Percentiles rank a stretch among this genome's conserved stretches.
phyloP scores from a whole-genome alignment of 768 basidiomycete species.

The Calvatia gigantea region DNA sequence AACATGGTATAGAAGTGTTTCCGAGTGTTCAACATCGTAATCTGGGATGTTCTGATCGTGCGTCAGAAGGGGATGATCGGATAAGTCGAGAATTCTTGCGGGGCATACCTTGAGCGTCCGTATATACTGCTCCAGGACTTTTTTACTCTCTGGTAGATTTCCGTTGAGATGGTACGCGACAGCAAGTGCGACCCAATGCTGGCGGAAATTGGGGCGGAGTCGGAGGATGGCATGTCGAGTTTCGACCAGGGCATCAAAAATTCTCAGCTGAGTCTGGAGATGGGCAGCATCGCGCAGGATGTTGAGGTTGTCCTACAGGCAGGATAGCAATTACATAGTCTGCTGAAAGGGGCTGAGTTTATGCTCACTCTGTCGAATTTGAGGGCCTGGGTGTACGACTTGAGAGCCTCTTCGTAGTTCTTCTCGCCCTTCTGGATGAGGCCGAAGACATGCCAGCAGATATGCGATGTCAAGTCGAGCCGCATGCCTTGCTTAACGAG shows the following conservation, averaged over 20 bases:
- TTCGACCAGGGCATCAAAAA: conserved; percentile 75
- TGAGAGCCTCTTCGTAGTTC: conserved; percentile 91
- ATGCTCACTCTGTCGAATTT: conserved; percentile 79
- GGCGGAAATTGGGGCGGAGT: conserved; percentile 76
- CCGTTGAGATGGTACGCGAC: conserved; percentile 86
- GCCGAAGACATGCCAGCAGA: conserved; percentile 98
- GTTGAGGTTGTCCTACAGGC: conserved; percentile 83
- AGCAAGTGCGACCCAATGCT: conserved; percentile 88
- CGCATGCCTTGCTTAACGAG: conserved; percentile 82
- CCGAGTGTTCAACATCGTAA: conserved; percentile 81
- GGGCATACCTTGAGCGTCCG: conserved; percentile 61
- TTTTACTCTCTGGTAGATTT: conserved; percentile 64
- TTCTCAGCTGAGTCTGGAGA: conserved; percentile 83
- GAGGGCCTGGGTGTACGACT: conserved; percentile 88
- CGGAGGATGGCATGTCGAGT: conserved; percentile 79
- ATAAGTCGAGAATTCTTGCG: background rate
- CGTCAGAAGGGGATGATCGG: background rate
- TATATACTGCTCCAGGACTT: conserved; percentile 71
- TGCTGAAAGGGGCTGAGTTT: background rate
- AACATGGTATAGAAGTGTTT: conserved; percentile 77
- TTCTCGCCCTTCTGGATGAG: conserved; percentile 93
- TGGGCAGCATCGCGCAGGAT: conserved; percentile 88
- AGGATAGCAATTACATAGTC: background rate
- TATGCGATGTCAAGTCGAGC: conserved; percentile 83
- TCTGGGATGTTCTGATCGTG: conserved; percentile 65